A percentile compares a stretch with the other conserved stretches of the same genome.
Evolutionary conservation across 257 asterid genomes (phyloP).

Genomic region (Apocynum venetum): DNA sequence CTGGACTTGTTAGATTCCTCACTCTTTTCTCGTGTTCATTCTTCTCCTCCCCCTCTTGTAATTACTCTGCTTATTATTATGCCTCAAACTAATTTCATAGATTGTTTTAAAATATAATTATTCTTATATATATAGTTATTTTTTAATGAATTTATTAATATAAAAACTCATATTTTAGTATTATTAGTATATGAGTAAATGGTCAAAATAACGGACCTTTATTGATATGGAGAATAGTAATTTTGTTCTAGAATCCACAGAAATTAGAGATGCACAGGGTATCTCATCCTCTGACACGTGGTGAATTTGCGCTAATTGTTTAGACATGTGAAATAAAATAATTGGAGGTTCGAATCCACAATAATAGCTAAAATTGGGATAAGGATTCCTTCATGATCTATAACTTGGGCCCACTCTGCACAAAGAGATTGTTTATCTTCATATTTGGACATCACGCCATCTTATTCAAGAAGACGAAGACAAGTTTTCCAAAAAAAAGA

Average conservation of each 20-base stretch:
- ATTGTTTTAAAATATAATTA: too few species aligned
- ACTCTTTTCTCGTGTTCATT: not conserved
- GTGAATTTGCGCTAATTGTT: not conserved
- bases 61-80: too few species aligned
- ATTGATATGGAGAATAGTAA: too few species aligned
- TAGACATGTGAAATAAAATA: not conserved
- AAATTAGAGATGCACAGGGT: not conserved
- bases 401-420: not conserved
- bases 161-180: too few species aligned
- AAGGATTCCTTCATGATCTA: slow-evolving; percentile 2
- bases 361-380: not conserved
- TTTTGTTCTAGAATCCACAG: not conserved
- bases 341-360: not conserved
- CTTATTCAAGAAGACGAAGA: not conserved
- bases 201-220: too few species aligned
- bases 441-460: not conserved
- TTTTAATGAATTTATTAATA: too few species aligned
- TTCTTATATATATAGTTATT: too few species aligned
- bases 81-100: too few species aligned
- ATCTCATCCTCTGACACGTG: not conserved
- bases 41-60: not conserved
- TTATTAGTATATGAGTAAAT: too few species aligned
- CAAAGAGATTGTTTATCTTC: too few species aligned
- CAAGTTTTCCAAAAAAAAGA: too few species aligned
- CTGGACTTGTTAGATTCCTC: not conserved